phyloP scores from a whole-genome alignment of 2,329 filamentous ascomycete species.

The Tolypocladium paradoxum region DNA sequence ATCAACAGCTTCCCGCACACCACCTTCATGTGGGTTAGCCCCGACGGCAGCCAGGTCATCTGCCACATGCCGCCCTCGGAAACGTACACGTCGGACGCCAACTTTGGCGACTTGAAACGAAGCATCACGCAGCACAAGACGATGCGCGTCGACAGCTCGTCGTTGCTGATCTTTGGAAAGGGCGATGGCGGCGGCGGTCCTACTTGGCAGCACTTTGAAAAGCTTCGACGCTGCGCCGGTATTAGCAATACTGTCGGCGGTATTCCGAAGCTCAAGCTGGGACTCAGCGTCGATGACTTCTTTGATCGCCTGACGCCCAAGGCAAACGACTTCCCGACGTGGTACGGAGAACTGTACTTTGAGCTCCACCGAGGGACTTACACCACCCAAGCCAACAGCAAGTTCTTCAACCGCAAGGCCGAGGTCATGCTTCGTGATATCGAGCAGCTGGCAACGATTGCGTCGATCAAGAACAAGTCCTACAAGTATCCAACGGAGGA shows the following conservation, averaged over 20 bases:
- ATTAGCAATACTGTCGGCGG: conserved; percentile 74
- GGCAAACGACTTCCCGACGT: conserved; percentile 71
- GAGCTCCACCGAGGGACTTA: conserved; percentile 95
- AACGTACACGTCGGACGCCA: conserved; percentile 88
- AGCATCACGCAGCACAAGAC: conserved; percentile 92
- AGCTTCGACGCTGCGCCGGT: conserved; percentile 83
- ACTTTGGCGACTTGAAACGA: conserved; percentile 88
- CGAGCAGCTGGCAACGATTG: conserved; percentile 78
- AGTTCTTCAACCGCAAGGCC: conserved; percentile 79
- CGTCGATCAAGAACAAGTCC: conserved; percentile 57
- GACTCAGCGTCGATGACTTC: conserved; percentile 86
- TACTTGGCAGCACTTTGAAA: conserved; percentile 88
- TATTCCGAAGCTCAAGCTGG: conserved; percentile 80
- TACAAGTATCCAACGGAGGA: conserved; percentile 91
- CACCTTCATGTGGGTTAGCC: conserved; percentile 95
- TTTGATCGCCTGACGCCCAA: conserved; percentile 79
- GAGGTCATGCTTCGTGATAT: conserved; percentile 81
- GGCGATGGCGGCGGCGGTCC: conserved; percentile 93
- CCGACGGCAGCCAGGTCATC: conserved; percentile 92
- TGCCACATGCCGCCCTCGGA: conserved; percentile 96
- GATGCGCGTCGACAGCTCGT: conserved; percentile 84
- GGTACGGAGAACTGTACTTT: conserved; percentile 98
- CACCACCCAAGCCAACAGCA: conserved; percentile 96
- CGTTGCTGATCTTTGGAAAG: conserved; percentile 88
- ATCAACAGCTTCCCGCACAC: conserved; percentile 99